Evolutionary conservation across 257 asterid species (phyloP), one percentile per base, ranked within the genome.

Genomic region (Solanum sejunctum): DNA sequence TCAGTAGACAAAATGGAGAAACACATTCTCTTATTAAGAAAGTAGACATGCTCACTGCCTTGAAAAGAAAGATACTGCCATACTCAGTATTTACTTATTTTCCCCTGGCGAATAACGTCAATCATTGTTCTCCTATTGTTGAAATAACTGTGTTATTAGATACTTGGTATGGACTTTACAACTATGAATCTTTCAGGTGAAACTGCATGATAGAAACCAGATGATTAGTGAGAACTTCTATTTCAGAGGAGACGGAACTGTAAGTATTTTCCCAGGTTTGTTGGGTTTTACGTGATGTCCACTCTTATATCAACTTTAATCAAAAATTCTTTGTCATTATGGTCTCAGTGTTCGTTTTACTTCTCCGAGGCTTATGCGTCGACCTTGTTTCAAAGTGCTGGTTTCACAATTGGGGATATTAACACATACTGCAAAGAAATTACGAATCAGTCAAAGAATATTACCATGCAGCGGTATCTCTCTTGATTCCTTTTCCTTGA

Each of bases 201-300:
- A 93, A 85, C 88, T 95, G 87, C 95, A 93, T 89, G 89, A 85
- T 72, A 91, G 86, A 89, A 88, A 93, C 80, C 98, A 95, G 90
- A 90, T 86, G 86, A 95, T 95, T 89, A 89, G 91, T 87, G 84
- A 91, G 58, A 95, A 95, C 64, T 93, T 93, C 86, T 93, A 88
- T 83, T 93, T 85, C 72, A 87, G 95, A 86, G 92, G 94, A 60
- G 98, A 95, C 86, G 98, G 98, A 85, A 93, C 98, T 70, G 98
- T 95, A 89, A 92, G 98, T 84, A 84, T 72, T 51, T 39, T 86
- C 67, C 64, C 2, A 21, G 61, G 80, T 77, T 83, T 82, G 84
- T 52, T 26, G 8, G 49, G 45, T 28, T 52, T 16, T 16, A 39
- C 21, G 9, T 26, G 26, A 9, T 52, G 23, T 6, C 26, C 61